These are phyloP conservation scores for Ustilago crameri DNA, from an alignment of 1,284 basidiomycete species.

Conservation along the genomic window DNA sequence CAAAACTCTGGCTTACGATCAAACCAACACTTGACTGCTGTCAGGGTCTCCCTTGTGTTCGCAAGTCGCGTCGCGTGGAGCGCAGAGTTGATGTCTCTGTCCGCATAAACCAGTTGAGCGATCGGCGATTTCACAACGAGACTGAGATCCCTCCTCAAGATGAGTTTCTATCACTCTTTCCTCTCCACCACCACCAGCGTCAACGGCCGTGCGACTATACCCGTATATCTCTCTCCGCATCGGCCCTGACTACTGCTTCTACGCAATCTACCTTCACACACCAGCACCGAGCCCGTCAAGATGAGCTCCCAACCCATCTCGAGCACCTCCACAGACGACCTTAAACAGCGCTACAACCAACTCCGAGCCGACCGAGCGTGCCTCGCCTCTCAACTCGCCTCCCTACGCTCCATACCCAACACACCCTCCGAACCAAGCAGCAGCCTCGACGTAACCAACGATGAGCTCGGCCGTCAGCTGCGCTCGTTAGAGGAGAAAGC, in stretches of 20 bases:
- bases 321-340: slow-evolving; percentile 23
- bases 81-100: background rate
- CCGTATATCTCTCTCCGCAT: too few relatives aligned
- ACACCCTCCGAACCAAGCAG: background rate
- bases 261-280: too few relatives aligned
- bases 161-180: too few relatives aligned
- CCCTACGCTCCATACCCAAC: slow-evolving; percentile 27
- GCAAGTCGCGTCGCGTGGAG: slow-evolving; percentile 1
- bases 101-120: background rate
- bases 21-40: slow-evolving; percentile 1
- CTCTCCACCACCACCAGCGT: slow-evolving; percentile 10
- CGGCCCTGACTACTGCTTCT: too few relatives aligned
- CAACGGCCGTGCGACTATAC: too few relatives aligned
- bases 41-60: background rate
- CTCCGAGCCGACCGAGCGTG: slow-evolving; percentile 41
- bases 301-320: background rate
- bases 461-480: slow-evolving; percentile 29
- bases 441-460: slow-evolving; percentile 17
- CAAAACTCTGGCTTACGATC: background rate
- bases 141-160: too few relatives aligned
- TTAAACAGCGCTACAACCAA: slow-evolving; percentile 20
- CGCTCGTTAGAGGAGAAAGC: slow-evolving; percentile 43
- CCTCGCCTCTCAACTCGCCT: slow-evolving; percentile 36
- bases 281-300: background rate
- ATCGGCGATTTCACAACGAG: too few relatives aligned